Conservation (phyloP, 495 filamentous ascomycete species). For the Corynascus novoguineensis region DNA sequence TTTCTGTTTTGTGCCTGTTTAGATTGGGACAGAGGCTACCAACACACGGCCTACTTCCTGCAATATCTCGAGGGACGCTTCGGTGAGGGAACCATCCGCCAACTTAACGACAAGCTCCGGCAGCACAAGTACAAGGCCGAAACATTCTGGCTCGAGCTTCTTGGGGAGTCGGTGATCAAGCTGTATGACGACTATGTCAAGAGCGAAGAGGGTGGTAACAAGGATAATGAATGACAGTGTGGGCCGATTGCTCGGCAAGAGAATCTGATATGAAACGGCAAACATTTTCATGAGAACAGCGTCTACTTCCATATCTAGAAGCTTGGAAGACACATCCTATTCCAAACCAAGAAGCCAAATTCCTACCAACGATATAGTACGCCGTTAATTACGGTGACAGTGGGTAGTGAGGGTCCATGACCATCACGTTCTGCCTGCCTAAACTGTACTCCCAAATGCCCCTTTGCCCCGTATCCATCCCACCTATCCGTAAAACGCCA, state of each 20-base stretch:
- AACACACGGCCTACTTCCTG: conserved; percentile 88
- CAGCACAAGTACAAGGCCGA: conserved; percentile 52
- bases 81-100: conserved; percentile 64
- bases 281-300: too few species aligned
- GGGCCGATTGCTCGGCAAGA: background rate
- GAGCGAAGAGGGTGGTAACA: conserved; percentile 17
- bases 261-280: too few species aligned
- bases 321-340: too few species aligned
- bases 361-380: too few species aligned
- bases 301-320: too few species aligned
- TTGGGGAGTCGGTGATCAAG: conserved; percentile 58
- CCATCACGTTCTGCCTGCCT: too few species aligned
- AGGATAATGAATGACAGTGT: background rate
- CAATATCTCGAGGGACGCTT: conserved; percentile 63
- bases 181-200: conserved; percentile 67
- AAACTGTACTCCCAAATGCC: background rate
- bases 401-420: too few species aligned
- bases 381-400: too few species aligned
- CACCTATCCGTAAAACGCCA: background rate
- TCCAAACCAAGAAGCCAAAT: too few species aligned
- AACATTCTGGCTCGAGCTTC: conserved; percentile 65
- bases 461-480: background rate
- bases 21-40: conserved; percentile 87
- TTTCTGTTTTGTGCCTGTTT: conserved; percentile 6
- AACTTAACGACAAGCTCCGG: conserved; percentile 66